A percentile compares a stretch with the other conserved stretches of the same genome.
These are phyloP conservation scores for Arabidopsis arenosa DNA, from an alignment of 345 rosid species.

Conservation along the genomic window DNA sequence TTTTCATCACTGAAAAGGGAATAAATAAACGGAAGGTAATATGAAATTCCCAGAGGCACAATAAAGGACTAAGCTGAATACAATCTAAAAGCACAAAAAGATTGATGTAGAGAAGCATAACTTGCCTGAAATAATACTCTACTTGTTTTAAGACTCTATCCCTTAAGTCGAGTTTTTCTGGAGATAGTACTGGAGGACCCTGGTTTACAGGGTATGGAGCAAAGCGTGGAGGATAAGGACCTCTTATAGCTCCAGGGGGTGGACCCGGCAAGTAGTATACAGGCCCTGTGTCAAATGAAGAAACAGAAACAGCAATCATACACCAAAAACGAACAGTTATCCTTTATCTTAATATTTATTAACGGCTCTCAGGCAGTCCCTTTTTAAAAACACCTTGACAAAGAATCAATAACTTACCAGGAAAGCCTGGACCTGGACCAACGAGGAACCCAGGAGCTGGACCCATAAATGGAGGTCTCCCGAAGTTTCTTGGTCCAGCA, in stretches of 20 bases:
- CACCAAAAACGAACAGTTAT: background rate
- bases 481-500: constrained; percentile 69
- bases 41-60: constrained; percentile 1
- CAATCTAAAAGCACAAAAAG: background rate
- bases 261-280: constrained; percentile 68
- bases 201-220: constrained; percentile 63
- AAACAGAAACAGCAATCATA: constrained; percentile 23
- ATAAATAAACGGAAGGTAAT: constrained; percentile 5
- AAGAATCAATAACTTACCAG: constrained; percentile 62
- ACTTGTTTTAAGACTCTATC: constrained; percentile 69
- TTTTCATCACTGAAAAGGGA: constrained; percentile 79
- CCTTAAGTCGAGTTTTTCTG: constrained; percentile 58
- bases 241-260: constrained; percentile 79
- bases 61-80: background rate
- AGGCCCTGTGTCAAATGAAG: constrained; percentile 56
- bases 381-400: constrained; percentile 6
- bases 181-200: constrained; percentile 54
- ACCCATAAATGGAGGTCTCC: constrained; percentile 66
- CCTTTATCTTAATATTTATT: background rate
- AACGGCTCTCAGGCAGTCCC: background rate
- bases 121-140: constrained; percentile 96
- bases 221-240: constrained; percentile 69
- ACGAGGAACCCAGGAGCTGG: constrained; percentile 76
- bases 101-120: constrained; percentile 16
- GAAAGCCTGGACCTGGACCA: constrained; percentile 79